phyloP scores from a whole-genome alignment of 2,329 filamentous ascomycete genomes.

The Phoma sp. region DNA sequence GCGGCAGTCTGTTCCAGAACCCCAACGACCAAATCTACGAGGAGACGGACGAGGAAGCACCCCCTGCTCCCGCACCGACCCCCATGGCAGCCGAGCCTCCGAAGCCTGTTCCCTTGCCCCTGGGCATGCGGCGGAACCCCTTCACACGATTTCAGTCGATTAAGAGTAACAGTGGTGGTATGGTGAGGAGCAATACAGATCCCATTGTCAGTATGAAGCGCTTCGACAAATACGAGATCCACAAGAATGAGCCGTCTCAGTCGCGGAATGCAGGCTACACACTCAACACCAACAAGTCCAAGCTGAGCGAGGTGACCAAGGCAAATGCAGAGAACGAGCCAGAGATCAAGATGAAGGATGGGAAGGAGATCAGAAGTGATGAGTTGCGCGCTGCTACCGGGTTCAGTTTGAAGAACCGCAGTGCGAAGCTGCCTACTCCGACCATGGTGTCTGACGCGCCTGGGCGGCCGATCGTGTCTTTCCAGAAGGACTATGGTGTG shows the following conservation, averaged over 20 bases:
- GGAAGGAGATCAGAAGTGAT: slow-evolving; percentile 80
- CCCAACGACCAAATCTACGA: slow-evolving; percentile 87
- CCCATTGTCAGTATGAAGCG: slow-evolving; percentile 51
- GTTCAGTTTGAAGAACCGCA: slow-evolving; percentile 86
- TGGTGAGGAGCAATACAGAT: slow-evolving; percentile 53
- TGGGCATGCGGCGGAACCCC: slow-evolving; percentile 66
- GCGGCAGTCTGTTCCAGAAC: slow-evolving; percentile 70
- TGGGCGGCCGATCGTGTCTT: slow-evolving; percentile 95
- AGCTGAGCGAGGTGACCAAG: slow-evolving; percentile 35
- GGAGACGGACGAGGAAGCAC: slow-evolving; percentile 68
- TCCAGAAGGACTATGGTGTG: slow-evolving; percentile 81
- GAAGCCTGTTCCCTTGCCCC: slow-evolving; percentile 51
- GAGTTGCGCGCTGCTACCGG: slow-evolving; percentile 91
- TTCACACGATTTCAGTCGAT: slow-evolving; percentile 66
- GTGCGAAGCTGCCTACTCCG: slow-evolving; percentile 83
- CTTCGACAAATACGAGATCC: slow-evolving; percentile 70
- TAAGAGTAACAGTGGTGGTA: slow-evolving; percentile 52
- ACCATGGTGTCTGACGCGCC: slow-evolving; percentile 89
- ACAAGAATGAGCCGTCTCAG: slow-evolving; percentile 82
- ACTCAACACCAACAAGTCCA: slow-evolving; percentile 61
- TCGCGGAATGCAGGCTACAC: slow-evolving; percentile 83
- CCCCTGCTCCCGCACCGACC: slow-evolving; percentile 32
- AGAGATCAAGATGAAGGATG: slow-evolving; percentile 69
- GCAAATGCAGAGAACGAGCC: slow-evolving; percentile 40
- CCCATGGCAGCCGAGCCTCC: slow-evolving; percentile 40